Evolutionary conservation across 2,329 filamentous ascomycete species (phyloP).

Genomic region (Fusarium gaditjirri): DNA sequence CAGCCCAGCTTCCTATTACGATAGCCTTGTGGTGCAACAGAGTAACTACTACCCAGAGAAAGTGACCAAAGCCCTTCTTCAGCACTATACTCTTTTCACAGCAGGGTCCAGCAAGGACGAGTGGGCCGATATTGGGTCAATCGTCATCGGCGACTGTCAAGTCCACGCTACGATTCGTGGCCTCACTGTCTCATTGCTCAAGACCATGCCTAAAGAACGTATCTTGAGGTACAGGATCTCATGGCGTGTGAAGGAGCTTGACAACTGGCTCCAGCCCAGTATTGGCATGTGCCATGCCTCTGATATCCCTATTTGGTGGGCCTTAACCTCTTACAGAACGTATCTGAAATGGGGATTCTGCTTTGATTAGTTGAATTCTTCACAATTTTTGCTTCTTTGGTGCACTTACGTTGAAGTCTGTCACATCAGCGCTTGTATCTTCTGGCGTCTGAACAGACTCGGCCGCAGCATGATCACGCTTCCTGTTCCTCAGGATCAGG

Average conservation of each 20-base stretch:
- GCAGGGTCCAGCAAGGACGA: background rate
- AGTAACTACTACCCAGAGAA: background rate
- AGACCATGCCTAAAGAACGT: background rate
- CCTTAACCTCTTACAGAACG: background rate
- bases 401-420: background rate
- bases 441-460: background rate
- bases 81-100: background rate
- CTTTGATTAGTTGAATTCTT: background rate
- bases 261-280: background rate
- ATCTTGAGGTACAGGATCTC: background rate
- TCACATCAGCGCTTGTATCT: background rate
- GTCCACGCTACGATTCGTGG: background rate
- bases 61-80: background rate
- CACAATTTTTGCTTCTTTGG: rapidly evolving
- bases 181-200: background rate
- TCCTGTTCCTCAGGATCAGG: background rate
- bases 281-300: background rate
- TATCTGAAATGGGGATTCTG: background rate
- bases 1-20: background rate
- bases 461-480: background rate
- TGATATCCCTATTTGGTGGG: background rate
- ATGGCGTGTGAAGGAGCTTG: background rate
- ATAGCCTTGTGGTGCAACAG: background rate
- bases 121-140: background rate
- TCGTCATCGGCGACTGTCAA: background rate